Evolutionary conservation across 2,329 filamentous ascomycete species (phyloP), one percentile per base, ranked within the genome.

Genomic region (Colletotrichum plurivorum): DNA sequence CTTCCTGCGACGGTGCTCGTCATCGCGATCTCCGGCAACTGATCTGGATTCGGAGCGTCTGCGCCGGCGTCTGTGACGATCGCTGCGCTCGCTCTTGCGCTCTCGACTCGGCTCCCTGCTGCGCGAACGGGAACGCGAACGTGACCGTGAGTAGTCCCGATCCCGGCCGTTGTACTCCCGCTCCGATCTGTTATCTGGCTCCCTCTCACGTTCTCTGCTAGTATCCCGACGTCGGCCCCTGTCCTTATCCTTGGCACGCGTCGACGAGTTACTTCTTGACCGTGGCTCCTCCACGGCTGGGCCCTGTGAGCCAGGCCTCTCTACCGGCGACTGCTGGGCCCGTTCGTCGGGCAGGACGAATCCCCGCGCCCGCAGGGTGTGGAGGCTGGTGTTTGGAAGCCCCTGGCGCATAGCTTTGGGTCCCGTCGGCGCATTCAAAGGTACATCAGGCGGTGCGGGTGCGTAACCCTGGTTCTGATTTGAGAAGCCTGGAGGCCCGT

Each of bases 341-440:
- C 57, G 75, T 58, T 82, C 78, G 72, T 82, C 82, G 73, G 79
- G 80, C 45, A 87, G 81, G 72, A 79, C 85, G 75, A 82, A 84
- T 46, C 85, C 85, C 71, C 84, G 80, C 25, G 87, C 87, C 71
- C 89, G 84, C 78, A 91, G 78, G 74, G 92, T 88, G 72, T 90
- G 88, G 61, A 93, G 88, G 73, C 93, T 93, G 66, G 92, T 95
- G 79, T 97, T 97, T 59, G 93, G 93, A 12, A 94, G 84, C 36
- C 94, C 94, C 80, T 96, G 92, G 71, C 95, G 89, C 94, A 98
- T 97, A 18, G 96, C 96, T 81, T 96, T 95, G 55, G 96, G 96
- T 10, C 95, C 96, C 63, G 93, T 97, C 31, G 96, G 96, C 31
- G 96, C 96, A 82, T 87, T 94, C 81, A 90, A 79, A 52, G 89